Evolutionary conservation across 495 filamentous ascomycete genomes (phyloP).

Genomic region (Letharia columbiana): DNA sequence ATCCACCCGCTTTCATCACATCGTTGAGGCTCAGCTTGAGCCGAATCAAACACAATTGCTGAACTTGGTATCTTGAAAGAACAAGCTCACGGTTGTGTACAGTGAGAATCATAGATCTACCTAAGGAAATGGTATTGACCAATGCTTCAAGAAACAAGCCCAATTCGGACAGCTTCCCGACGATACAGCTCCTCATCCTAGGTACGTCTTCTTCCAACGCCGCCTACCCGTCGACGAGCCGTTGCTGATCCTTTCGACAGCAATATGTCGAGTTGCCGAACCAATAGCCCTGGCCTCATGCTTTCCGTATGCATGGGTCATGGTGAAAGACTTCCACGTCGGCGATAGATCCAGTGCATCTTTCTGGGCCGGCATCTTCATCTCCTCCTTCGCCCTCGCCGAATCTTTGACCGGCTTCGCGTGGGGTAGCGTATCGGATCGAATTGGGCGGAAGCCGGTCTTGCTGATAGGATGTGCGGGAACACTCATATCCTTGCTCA

Average conservation of each 20-base stretch:
- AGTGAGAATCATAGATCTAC: constrained; percentile 43
- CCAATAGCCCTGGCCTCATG: constrained; percentile 83
- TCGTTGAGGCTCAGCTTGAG: not conserved
- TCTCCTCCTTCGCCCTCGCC: constrained; percentile 72
- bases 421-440: constrained; percentile 77
- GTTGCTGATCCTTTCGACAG: constrained; percentile 34
- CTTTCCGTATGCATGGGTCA: constrained; percentile 80
- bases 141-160: constrained; percentile 37
- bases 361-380: constrained; percentile 77
- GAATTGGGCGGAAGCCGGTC: constrained; percentile 75
- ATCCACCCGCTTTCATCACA: not conserved
- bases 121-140: constrained; percentile 47
- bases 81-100: constrained; percentile 27
- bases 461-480: constrained; percentile 71
- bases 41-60: constrained; percentile 9
- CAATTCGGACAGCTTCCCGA: constrained; percentile 52
- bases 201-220: constrained; percentile 39
- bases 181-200: constrained; percentile 66
- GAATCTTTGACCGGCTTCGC: constrained; percentile 76
- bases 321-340: constrained; percentile 65
- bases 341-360: constrained; percentile 61
- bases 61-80: constrained; percentile 19
- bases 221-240: constrained; percentile 19
- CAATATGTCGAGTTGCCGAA: constrained; percentile 74
- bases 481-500: constrained; percentile 66